These are phyloP conservation scores for Fusarium nygamai DNA, from an alignment of 2,329 filamentous ascomycete species.

Conservation along the genomic window DNA sequence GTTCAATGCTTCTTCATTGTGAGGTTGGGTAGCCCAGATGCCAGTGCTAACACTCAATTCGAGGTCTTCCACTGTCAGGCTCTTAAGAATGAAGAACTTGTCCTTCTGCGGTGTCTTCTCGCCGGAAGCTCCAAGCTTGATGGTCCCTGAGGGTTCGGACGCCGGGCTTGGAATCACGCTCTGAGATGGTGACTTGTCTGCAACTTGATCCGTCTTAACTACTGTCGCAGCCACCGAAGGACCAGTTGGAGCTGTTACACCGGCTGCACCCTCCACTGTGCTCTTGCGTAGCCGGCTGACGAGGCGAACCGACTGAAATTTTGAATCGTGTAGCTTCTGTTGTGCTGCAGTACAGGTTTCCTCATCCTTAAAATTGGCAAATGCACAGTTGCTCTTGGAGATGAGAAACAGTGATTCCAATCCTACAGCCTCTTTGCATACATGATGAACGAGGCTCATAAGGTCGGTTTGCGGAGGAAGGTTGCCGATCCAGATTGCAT, in stretches of 20 bases:
- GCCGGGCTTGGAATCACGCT: conserved; percentile 1
- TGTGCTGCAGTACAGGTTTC: conserved; percentile 79
- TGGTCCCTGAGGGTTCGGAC: neutral
- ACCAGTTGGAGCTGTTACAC: conserved; percentile 63
- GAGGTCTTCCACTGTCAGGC: conserved; percentile 88
- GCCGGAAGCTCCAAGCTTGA: neutral
- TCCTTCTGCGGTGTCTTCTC: conserved; percentile 60
- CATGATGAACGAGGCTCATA: conserved; percentile 88
- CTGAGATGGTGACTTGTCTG: conserved; percentile 11
- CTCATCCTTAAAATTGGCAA: conserved; percentile 93
- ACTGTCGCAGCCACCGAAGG: conserved; percentile 56
- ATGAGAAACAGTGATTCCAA: conserved; percentile 94
- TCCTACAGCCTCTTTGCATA: conserved; percentile 80
- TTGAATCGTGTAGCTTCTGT: conserved; percentile 87
- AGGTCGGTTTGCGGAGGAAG: conserved; percentile 85
- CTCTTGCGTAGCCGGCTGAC: conserved; percentile 82
- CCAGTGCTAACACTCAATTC: conserved; percentile 88
- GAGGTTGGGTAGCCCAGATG: conserved; percentile 93
- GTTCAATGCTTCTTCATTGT: conserved; percentile 89
- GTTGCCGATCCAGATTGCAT: conserved; percentile 97
- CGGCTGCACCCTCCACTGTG: conserved; percentile 56
- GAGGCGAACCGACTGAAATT: conserved; percentile 84
- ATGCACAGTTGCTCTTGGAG: conserved; percentile 96
- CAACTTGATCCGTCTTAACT: conserved; percentile 16
- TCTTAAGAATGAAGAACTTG: conserved; percentile 93